phyloP scores from a whole-genome alignment of 176 grass and related monocot genomes.

The Tillandsia leiboldiana region DNA sequence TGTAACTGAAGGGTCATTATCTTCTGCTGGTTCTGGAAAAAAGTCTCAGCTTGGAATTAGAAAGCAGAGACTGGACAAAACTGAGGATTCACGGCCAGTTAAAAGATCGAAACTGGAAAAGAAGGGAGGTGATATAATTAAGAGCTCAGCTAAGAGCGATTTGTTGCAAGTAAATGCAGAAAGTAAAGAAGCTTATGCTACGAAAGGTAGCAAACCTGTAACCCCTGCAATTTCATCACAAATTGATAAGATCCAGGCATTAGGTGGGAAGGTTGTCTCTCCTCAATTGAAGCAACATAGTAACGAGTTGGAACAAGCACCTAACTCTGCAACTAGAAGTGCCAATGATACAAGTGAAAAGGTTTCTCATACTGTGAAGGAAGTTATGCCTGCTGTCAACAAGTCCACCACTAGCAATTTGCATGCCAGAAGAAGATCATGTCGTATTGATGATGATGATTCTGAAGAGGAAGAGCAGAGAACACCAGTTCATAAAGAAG shows the following conservation, averaged over 20 bases:
- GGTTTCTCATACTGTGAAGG: constrained; percentile 27
- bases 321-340: constrained; percentile 18
- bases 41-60: constrained; percentile 29
- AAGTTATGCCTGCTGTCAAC: constrained; percentile 19
- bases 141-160: constrained; percentile 25
- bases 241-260: constrained; percentile 20
- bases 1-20: constrained; percentile 26
- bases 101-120: constrained; percentile 39
- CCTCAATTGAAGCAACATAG: constrained; percentile 25
- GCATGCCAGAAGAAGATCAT: constrained; percentile 44
- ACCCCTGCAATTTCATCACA: constrained; percentile 13
- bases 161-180: constrained; percentile 7
- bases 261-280: constrained; percentile 18
- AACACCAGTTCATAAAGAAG: constrained; percentile 56
- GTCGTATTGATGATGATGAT: constrained; percentile 51
- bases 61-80: constrained; percentile 29
- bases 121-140: constrained; percentile 22
- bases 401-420: constrained; percentile 28
- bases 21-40: constrained; percentile 25
- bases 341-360: constrained; percentile 33
- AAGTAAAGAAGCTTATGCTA: constrained; percentile 19
- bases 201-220: constrained; percentile 31
- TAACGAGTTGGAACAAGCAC: constrained; percentile 22
- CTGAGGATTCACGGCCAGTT: constrained; percentile 27
- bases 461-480: constrained; percentile 39